A percentile compares a stretch with the other conserved stretches of the same genome.
These are phyloP conservation scores for Komagataella pseudopastoris DNA, from an alignment of 805 yeast species.

Conservation along the genomic window DNA sequence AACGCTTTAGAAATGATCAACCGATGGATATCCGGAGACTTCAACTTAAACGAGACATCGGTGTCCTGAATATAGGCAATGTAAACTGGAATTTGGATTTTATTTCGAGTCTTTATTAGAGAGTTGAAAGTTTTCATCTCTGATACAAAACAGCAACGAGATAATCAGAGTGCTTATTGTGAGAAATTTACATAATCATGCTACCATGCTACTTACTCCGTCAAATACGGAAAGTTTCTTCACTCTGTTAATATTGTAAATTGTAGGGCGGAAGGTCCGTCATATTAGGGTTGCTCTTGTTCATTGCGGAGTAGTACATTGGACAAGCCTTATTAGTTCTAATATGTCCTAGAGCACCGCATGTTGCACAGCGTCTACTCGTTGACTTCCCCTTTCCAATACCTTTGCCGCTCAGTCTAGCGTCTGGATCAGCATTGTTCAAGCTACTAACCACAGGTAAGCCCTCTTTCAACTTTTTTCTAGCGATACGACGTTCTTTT, in stretches of 20 bases:
- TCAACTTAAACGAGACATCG: neutral
- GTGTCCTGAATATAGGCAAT: neutral
- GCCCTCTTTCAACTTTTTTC: slow-evolving; percentile 33
- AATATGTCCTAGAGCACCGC: slow-evolving; percentile 94
- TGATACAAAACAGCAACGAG: too few species aligned
- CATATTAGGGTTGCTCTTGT: neutral
- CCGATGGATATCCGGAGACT: slow-evolving; percentile 47
- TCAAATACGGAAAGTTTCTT: too few species aligned
- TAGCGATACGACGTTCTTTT: slow-evolving; percentile 48
- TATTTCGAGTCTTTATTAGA: too few species aligned
- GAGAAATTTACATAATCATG: too few species aligned
- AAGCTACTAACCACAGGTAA: slow-evolving; percentile 15
- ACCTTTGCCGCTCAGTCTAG: slow-evolving; percentile 45
- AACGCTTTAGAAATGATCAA: slow-evolving; percentile 57
- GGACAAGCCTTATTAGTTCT: slow-evolving; percentile 90
- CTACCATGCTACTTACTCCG: too few species aligned
- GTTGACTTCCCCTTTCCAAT: slow-evolving; percentile 61
- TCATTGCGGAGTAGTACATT: slow-evolving; percentile 29
- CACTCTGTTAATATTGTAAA: neutral
- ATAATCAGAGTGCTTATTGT: too few species aligned
- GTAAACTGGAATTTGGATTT: neutral
- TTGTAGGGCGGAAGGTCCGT: neutral
- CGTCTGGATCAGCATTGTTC: slow-evolving; percentile 20
- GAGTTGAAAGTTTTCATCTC: too few species aligned
- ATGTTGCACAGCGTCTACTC: slow-evolving; percentile 80